A percentile compares a stretch with the other conserved stretches of the same genome.
These are phyloP conservation scores for Penium margaritaceum DNA, from an alignment of 139 green algal species.

Conservation along the genomic window DNA sequence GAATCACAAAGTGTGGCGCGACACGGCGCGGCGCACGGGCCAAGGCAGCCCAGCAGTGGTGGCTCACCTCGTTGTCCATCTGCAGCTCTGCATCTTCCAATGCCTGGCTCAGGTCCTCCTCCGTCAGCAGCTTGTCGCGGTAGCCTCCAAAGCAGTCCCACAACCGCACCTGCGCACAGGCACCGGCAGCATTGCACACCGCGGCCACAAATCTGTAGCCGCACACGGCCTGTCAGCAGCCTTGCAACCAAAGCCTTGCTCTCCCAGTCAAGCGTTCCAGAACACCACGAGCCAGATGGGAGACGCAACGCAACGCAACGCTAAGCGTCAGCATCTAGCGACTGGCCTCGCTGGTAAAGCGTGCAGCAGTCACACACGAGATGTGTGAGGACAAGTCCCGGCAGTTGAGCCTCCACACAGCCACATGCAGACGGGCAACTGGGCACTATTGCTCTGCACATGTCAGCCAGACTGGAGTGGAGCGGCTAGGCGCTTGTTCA, in stretches of 20 bases:
- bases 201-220: too few relatives aligned
- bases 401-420: too few relatives aligned
- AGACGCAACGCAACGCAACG: too few relatives aligned
- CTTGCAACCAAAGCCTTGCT: not conserved
- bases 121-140: not conserved
- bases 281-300: too few relatives aligned
- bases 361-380: too few relatives aligned
- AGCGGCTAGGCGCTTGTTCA: too few relatives aligned
- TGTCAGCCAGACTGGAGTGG: too few relatives aligned
- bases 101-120: not conserved
- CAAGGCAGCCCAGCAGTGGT: not conserved
- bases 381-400: too few relatives aligned
- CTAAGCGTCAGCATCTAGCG: not conserved
- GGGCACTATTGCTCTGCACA: too few relatives aligned
- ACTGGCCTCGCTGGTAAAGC: too few relatives aligned
- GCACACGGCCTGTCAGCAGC: conserved; percentile 2
- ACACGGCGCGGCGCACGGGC: not conserved
- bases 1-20: not conserved
- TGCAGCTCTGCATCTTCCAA: conserved; percentile 32
- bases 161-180: conserved; percentile 27
- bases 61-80: conserved; percentile 24
- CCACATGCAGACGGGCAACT: too few relatives aligned
- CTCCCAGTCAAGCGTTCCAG: not conserved
- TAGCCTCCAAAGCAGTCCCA: conserved; percentile 23
- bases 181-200: not conserved